Evolutionary conservation across 2,329 filamentous ascomycete genomes (phyloP).

Genomic region (Venturia oleaginea): DNA sequence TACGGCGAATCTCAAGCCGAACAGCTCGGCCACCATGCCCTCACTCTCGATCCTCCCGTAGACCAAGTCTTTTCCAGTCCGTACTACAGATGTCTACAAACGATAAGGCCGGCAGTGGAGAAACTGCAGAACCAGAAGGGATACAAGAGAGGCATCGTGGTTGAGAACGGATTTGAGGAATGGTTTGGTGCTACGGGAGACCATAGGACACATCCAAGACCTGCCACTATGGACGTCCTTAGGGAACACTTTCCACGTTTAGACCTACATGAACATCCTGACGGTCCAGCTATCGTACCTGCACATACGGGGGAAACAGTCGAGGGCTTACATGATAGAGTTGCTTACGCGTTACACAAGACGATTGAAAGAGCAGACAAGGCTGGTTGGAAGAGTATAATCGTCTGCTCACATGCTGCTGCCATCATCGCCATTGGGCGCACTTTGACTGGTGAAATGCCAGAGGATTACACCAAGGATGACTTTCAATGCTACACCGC

Average conservation of each 20-base stretch:
- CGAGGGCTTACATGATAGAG: constrained; percentile 66
- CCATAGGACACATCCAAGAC: constrained; percentile 59
- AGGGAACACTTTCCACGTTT: constrained; percentile 54
- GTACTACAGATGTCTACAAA: constrained; percentile 34
- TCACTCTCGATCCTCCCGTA: constrained; percentile 54
- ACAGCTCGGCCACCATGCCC: constrained; percentile 61
- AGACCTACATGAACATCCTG: constrained; percentile 22
- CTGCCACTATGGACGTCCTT: constrained; percentile 56
- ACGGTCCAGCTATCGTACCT: constrained; percentile 38
- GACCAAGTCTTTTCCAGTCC: constrained; percentile 60
- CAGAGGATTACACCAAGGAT: constrained; percentile 58
- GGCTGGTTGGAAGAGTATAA: constrained; percentile 53
- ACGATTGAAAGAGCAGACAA: constrained; percentile 66
- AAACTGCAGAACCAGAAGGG: constrained; percentile 24
- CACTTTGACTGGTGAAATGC: constrained; percentile 68
- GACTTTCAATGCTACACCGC: constrained; percentile 85
- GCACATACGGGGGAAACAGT: constrained; percentile 65
- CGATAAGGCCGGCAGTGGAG: constrained; percentile 27
- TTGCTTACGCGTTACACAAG: constrained; percentile 58
- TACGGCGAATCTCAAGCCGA: constrained; percentile 77
- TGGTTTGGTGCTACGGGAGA: constrained; percentile 70
- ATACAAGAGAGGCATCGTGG: constrained; percentile 26
- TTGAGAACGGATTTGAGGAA: constrained; percentile 54
- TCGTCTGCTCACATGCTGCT: constrained; percentile 86
- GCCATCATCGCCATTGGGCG: constrained; percentile 79